Conservation (phyloP, 768 basidiomycete species). For the Agrocybe pediades region DNA sequence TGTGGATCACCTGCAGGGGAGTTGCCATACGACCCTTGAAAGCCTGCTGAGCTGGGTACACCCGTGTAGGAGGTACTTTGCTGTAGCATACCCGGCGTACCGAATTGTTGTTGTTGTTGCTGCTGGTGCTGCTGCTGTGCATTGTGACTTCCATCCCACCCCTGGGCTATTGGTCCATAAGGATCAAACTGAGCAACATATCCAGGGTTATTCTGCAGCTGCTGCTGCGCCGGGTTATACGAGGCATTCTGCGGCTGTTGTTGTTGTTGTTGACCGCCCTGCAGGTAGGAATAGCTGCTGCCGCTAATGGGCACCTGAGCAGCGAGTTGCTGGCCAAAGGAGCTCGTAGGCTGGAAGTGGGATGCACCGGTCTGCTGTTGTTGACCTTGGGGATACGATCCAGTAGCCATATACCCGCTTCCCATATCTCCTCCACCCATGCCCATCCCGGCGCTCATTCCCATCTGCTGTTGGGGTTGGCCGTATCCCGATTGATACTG, state of each 20-base stretch:
- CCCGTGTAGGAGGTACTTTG: constrained; percentile 6
- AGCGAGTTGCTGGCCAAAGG: constrained; percentile 58
- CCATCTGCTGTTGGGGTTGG: constrained; percentile 23
- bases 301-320: constrained; percentile 37
- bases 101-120: constrained; percentile 10
- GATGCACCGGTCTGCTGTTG: constrained; percentile 11
- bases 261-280: constrained; percentile 22
- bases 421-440: constrained; percentile 2
- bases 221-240: constrained; percentile 49
- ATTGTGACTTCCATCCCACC: constrained; percentile 33
- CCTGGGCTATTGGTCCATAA: constrained; percentile 46
- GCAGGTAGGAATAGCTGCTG: constrained; percentile 40
- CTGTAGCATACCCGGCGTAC: constrained; percentile 15
- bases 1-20: constrained; percentile 49
- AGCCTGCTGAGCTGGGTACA: constrained; percentile 6
- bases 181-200: constrained; percentile 58
- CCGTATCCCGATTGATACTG: constrained; percentile 17
- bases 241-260: constrained; percentile 30
- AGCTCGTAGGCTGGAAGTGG: constrained; percentile 50
- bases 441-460: constrained; percentile 4
- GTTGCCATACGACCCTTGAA: constrained; percentile 17
- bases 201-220: constrained; percentile 44
- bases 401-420: constrained; percentile 17
- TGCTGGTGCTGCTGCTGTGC: constrained; percentile 20
- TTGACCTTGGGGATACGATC: constrained; percentile 3